These are phyloP conservation scores for Exophiala phaeomuriformis DNA, from an alignment of 2,329 filamentous ascomycete genomes.

Conservation along the genomic window DNA sequence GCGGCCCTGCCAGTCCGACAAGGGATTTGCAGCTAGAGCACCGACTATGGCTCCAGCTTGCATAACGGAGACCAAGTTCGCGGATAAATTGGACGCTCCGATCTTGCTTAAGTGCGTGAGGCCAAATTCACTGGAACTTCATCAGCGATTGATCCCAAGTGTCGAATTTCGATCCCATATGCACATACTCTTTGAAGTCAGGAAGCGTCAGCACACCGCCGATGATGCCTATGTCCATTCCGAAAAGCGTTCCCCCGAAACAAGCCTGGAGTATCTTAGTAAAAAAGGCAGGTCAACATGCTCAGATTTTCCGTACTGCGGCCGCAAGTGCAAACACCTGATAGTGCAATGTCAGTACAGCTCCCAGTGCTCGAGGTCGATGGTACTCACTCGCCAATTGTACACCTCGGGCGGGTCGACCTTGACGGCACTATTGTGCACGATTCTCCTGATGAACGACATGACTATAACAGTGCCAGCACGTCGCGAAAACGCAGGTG, in stretches of 20 bases:
- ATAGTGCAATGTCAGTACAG: no score
- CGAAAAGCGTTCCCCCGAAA: constrained; percentile 63
- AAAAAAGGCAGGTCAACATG: no score
- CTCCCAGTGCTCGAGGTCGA: no score
- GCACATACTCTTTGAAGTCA: constrained; percentile 47
- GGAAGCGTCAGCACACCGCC: constrained; percentile 58
- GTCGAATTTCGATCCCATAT: no score
- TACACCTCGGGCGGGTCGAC: constrained; percentile 61
- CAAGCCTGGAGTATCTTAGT: constrained; percentile 41
- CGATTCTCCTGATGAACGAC: constrained; percentile 47
- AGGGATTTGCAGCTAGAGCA: constrained; percentile 44
- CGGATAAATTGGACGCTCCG: constrained; percentile 49
- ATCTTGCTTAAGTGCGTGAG: constrained; percentile 38
- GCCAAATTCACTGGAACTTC: constrained; percentile 44
- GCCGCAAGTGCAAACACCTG: constrained; percentile 54
- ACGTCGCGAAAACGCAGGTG: no score
- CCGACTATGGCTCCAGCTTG: constrained; percentile 63
- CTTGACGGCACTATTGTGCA: constrained; percentile 66
- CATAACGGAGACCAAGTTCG: constrained; percentile 65
- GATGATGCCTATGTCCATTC: constrained; percentile 60
- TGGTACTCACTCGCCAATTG: constrained; percentile 48
- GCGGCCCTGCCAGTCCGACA: constrained; percentile 47
- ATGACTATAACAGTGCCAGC: background rate
- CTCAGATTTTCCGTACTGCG: constrained; percentile 37
- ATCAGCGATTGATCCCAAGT: constrained; percentile 9